phyloP scores from a whole-genome alignment of 108 stramenopile genomes.

The Conticribra guillardii region DNA sequence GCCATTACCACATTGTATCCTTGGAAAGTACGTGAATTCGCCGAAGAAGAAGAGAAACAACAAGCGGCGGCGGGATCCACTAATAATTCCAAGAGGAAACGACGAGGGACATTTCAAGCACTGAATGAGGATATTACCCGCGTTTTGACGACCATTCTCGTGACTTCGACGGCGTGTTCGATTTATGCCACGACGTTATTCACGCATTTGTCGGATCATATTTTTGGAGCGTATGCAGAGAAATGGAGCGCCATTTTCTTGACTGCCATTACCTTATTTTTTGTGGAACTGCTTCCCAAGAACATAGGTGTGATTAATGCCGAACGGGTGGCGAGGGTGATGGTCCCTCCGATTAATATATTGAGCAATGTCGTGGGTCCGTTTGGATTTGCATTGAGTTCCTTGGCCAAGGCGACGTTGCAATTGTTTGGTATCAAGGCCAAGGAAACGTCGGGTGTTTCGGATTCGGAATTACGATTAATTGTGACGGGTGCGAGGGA shows the following conservation, averaged over 20 bases:
- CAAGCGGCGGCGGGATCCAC: conserved; percentile 10
- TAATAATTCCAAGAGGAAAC: conserved; percentile 25
- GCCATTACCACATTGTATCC: conserved; percentile 97
- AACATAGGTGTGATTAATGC: conserved; percentile 94
- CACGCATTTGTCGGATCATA: conserved; percentile 81
- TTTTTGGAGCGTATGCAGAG: conserved; percentile 84
- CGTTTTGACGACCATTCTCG: conserved; percentile 93
- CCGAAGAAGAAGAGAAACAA: conserved; percentile 91
- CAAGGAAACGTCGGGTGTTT: conserved; percentile 77
- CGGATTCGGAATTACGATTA: conserved; percentile 92
- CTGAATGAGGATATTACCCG: conserved; percentile 95
- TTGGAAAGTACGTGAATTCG: conserved; percentile 96
- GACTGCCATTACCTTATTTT: conserved; percentile 92
- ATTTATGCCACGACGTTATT: conserved; percentile 87
- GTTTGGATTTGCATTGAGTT: conserved; percentile 83
- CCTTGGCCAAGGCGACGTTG: conserved; percentile 83
- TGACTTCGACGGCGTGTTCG: conserved; percentile 90
- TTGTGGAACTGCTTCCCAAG: conserved; percentile 96
- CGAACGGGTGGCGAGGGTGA: conserved; percentile 89
- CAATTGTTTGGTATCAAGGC: conserved; percentile 79
- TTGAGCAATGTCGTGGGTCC: conserved; percentile 85
- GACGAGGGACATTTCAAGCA: conserved; percentile 82
- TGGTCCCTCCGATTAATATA: conserved; percentile 90
- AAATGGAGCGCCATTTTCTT: conserved; percentile 87
- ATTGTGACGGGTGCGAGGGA: conserved; percentile 95